These are phyloP conservation scores for Quercus mongolica DNA, from an alignment of 306 rosid species.

Conservation along the genomic window DNA sequence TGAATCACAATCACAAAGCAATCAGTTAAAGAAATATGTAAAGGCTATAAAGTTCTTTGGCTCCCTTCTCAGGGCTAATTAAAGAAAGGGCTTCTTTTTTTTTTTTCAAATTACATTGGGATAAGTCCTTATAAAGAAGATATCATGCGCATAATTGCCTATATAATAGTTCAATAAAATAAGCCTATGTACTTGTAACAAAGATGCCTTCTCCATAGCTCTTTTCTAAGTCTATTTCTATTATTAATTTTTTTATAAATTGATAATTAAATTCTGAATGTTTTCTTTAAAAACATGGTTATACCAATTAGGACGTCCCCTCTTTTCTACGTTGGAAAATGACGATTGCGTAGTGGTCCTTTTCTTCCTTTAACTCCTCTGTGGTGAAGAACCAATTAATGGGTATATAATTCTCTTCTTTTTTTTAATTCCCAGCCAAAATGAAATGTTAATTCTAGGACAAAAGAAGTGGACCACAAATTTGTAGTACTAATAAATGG, in stretches of 20 bases:
- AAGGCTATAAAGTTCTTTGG: neutral
- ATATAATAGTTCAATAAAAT: neutral
- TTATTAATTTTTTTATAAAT: neutral
- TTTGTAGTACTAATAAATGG: too few species aligned
- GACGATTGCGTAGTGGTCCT: too few species aligned
- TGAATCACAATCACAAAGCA: neutral
- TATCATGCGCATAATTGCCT: neutral
- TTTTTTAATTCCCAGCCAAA: too few species aligned
- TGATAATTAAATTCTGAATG: neutral
- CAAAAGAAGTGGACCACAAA: too few species aligned
- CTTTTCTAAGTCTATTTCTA: neutral
- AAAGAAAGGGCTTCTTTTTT: neutral
- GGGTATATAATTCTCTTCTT: too few species aligned
- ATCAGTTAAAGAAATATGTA: neutral
- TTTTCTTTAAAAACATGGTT: too few species aligned
- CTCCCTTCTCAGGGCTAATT: neutral
- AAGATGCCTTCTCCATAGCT: neutral
- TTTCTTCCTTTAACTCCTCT: too few species aligned
- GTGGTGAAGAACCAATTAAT: too few species aligned
- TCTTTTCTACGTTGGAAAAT: neutral
- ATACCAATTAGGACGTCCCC: too few species aligned
- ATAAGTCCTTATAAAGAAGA: neutral
- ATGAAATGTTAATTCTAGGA: too few species aligned
- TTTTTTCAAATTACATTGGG: neutral
- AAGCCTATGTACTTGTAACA: neutral